Conservation (phyloP, 768 basidiomycete genomes). For the Macrolepiota albuminosa region DNA sequence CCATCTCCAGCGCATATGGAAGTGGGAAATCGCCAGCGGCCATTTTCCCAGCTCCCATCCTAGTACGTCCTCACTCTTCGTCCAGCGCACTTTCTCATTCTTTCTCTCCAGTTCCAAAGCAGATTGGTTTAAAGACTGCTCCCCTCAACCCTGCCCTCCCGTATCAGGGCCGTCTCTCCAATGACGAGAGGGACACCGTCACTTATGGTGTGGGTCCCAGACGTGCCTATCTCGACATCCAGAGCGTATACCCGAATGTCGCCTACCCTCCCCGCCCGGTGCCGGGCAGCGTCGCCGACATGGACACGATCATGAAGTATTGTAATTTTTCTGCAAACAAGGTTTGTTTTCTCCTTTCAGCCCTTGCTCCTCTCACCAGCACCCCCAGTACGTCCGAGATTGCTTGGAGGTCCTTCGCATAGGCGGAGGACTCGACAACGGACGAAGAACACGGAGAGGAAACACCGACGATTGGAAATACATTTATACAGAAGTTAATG, state of each 20-base stretch:
- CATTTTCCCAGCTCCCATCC: conserved; percentile 76
- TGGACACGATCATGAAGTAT: conserved; percentile 82
- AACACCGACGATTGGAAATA: conserved; percentile 76
- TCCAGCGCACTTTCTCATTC: not conserved
- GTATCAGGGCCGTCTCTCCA: conserved; percentile 31
- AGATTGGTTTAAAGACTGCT: conserved; percentile 51
- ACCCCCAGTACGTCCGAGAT: conserved; percentile 82
- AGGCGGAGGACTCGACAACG: conserved; percentile 81
- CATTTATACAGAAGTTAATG: conserved; percentile 49
- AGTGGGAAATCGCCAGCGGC: conserved; percentile 88
- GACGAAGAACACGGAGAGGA: conserved; percentile 65
- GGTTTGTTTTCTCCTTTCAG: conserved; percentile 28
- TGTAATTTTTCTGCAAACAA: conserved; percentile 78
- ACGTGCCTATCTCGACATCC: conserved; percentile 69
- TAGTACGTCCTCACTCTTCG: conserved; percentile 40
- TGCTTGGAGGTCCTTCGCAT: conserved; percentile 87
- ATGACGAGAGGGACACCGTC: no score
- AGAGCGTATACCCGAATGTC: conserved; percentile 50
- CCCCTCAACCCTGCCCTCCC: conserved; percentile 68
- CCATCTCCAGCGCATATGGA: conserved; percentile 84
- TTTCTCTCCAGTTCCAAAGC: conserved; percentile 48
- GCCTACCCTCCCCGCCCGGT: conserved; percentile 84
- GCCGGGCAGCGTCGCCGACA: conserved; percentile 77
- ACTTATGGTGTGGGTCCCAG: conserved; percentile 69
- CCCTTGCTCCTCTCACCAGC: not conserved